phyloP scores from a whole-genome alignment of 2,329 filamentous ascomycete genomes.

The Orbilia quercus region DNA sequence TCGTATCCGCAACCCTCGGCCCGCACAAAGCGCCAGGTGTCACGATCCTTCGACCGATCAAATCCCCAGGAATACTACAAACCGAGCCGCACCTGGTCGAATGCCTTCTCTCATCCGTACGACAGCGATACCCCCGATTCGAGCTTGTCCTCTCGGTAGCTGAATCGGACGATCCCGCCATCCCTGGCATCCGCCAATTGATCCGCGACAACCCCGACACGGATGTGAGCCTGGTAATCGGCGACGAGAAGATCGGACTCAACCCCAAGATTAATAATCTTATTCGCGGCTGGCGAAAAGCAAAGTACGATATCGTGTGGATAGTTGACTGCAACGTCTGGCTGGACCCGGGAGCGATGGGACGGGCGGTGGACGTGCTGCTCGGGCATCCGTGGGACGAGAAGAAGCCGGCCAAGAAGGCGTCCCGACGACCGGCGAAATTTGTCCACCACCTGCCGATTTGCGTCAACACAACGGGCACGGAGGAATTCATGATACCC shows the following conservation, averaged over 20 bases:
- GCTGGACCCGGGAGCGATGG: slow-evolving; percentile 81
- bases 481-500: slow-evolving; percentile 62
- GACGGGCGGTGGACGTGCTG: slow-evolving; percentile 88
- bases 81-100: slow-evolving; percentile 86
- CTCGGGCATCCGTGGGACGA: slow-evolving; percentile 72
- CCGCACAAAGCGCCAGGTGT: slow-evolving; percentile 66
- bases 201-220: slow-evolving; percentile 77
- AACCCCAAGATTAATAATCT: slow-evolving; percentile 99
- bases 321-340: slow-evolving; percentile 97
- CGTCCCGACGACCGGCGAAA: slow-evolving; percentile 43
- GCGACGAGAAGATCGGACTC: slow-evolving; percentile 86
- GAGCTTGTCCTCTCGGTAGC: slow-evolving; percentile 77
- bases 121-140: slow-evolving; percentile 79
- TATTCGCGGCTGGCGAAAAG: slow-evolving; percentile 90
- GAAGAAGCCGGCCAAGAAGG: slow-evolving; percentile 72
- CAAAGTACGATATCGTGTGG: slow-evolving; percentile 89
- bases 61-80: slow-evolving; percentile 71
- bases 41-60: slow-evolving; percentile 91
- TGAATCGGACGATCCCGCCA: slow-evolving; percentile 78
- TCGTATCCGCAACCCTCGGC: slow-evolving; percentile 36
- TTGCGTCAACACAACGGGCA: slow-evolving; percentile 70
- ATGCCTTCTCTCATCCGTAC: slow-evolving; percentile 87
- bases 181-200: slow-evolving; percentile 77
- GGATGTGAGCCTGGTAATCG: slow-evolving; percentile 79
- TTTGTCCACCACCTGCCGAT: slow-evolving; percentile 95